Percentiles rank a stretch among this genome's conserved stretches.
Conservation (phyloP, 1,284 basidiomycete genomes). For the Veloporphyrellus conicus region DNA sequence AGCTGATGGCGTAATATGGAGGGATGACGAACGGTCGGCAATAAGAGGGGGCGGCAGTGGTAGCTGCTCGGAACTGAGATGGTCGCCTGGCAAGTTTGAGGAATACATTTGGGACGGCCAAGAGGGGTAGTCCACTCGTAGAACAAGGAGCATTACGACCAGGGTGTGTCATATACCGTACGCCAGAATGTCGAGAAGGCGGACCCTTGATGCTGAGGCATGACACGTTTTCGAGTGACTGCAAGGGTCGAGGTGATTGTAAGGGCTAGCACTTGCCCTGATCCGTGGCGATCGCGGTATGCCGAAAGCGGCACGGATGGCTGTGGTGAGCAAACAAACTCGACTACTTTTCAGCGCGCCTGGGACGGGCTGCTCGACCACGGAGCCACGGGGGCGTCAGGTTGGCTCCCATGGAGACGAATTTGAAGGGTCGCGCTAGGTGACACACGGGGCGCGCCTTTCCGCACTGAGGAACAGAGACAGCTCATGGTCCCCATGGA, state of each 20-base stretch:
- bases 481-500: constrained; percentile 4
- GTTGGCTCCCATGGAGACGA: constrained; percentile 24
- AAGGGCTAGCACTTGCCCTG: constrained; percentile 24
- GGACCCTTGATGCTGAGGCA: constrained; percentile 15
- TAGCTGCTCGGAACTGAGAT: constrained; percentile 31
- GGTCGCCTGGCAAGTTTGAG: constrained; percentile 56
- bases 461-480: constrained; percentile 1
- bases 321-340: constrained; percentile 8
- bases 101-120: constrained; percentile 69
- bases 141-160: constrained; percentile 8
- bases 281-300: constrained; percentile 24
- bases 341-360: constrained; percentile 1
- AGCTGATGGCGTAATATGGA: constrained; percentile 58
- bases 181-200: constrained; percentile 16
- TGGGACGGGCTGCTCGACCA: constrained; percentile 4
- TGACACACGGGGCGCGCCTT: constrained; percentile 9
- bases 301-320: constrained; percentile 6
- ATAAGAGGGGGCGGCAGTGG: constrained; percentile 38
- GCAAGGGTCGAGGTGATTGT: constrained; percentile 5
- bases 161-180: constrained; percentile 9
- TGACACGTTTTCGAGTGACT: constrained; percentile 32
- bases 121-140: background rate
- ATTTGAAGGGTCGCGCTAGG: constrained; percentile 17
- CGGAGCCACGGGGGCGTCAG: constrained; percentile 17
- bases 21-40: constrained; percentile 61